Base-by-base conservation (phyloP, 1,284 basidiomycete genomes). In the Rhodotorula sp. region DNA sequence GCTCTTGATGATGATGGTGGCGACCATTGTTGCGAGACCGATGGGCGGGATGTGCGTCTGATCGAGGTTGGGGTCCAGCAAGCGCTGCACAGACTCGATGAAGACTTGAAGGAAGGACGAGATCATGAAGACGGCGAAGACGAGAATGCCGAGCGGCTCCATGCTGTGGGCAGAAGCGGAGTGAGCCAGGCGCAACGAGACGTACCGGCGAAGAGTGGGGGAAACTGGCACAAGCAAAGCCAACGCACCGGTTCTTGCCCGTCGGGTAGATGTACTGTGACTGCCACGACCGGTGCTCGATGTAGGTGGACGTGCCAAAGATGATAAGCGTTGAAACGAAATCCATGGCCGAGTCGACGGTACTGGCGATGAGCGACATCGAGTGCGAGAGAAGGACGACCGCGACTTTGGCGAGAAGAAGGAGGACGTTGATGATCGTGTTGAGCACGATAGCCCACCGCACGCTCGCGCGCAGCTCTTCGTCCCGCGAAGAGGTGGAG, bases 71-170 rank as follows among this genome's bases (percentile, higher is more conserved):
- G 78, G 80, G 21, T 79, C 75, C 44, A 81, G 73, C 0, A 84
- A 79, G 45, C 83, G 76, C 66, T 82, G 79, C 46, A 82, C 79
- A 1, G 82, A 85, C 27, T 67, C 65, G 46, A 67, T 67, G 34
- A 61, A 19, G 42, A 84, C 83, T 74, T 84, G 82, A 4, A 81
- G 67, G 68, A 84, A 85, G 4, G 82, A 84, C 0, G 84, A 81
- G 61, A 86, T 85, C 85, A 86, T 86, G 50, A 84, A 82, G n/a
- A 87, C 85, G n/a, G 83, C 82, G 75, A 87, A 87, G 70, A 86
- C 79, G 57, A 81, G 75, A 25, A 82, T 81, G n/a, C 74, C 77
- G 55, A 77, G 66, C 0, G 77, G 74, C 52, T 74, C 67, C 73
- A 76, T 77, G 27, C 72, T 68, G 48, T 5, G 21, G 14, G 52